These are phyloP conservation scores for Straminergon stramineum DNA, from an alignment of 225 moss, liverwort and hornwort genomes.

Conservation along the genomic window DNA sequence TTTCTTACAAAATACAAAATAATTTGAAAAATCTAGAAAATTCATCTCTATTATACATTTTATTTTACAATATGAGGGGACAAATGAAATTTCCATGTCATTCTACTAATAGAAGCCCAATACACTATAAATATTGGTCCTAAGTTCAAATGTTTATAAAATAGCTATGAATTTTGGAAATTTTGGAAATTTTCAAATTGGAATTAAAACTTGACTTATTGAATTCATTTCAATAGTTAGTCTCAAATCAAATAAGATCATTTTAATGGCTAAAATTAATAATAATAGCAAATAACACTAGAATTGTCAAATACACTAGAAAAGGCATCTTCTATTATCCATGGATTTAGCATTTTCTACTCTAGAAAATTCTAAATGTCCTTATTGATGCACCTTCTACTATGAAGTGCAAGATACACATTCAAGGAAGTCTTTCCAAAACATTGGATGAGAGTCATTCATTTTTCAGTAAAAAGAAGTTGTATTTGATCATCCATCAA, in stretches of 20 bases:
- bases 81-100: not conserved
- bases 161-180: not conserved
- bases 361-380: not conserved
- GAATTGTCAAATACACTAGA: no score
- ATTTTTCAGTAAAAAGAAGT: not conserved
- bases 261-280: no score
- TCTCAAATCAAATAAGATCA: not conserved
- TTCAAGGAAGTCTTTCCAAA: not conserved
- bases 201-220: not conserved
- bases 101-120: not conserved
- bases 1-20: not conserved
- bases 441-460: not conserved
- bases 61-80: not conserved
- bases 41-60: not conserved
- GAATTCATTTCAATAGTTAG: not conserved
- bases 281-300: accelerated
- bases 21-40: accelerated
- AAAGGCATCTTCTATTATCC: no score
- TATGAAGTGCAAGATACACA: not conserved
- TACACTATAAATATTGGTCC: no score
- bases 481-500: not conserved
- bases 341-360: not conserved
- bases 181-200: accelerated
- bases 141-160: not conserved
- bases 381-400: not conserved